Conservation (phyloP, 225 moss, liverwort and hornwort species). For the Antitrichia curtipendula region DNA sequence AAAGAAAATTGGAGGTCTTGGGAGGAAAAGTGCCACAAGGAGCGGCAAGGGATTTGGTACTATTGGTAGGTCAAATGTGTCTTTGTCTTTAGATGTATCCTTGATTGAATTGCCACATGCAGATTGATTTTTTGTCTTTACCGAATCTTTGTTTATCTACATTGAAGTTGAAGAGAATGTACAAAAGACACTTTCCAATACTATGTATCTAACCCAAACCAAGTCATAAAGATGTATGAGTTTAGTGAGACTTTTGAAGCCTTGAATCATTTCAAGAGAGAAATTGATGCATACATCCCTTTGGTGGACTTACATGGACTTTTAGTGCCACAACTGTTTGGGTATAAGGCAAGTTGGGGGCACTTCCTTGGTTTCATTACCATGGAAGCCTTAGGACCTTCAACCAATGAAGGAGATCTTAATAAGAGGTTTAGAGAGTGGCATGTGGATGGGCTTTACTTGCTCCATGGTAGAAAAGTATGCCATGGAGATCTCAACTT, state of each 20-base stretch:
- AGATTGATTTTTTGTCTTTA: background rate
- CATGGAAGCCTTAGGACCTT: background rate
- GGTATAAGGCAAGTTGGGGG: background rate
- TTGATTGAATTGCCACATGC: background rate
- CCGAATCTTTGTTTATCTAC: background rate
- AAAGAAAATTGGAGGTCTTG: background rate
- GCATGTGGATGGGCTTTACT: background rate
- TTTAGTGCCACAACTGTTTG: background rate
- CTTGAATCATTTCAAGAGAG: too few relatives aligned
- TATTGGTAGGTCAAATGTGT: background rate
- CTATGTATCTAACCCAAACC: background rate
- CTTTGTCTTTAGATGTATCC: background rate
- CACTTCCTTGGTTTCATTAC: background rate
- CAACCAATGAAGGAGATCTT: too few relatives aligned
- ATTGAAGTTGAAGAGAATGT: background rate
- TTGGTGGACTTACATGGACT: background rate
- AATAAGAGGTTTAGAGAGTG: background rate
- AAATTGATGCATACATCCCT: too few relatives aligned
- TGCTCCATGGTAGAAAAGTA: background rate
- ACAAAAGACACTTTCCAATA: too few relatives aligned
- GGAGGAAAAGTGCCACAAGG: background rate
- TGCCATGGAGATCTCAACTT: background rate
- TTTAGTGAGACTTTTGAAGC: too few relatives aligned
- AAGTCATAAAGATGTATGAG: too few relatives aligned
- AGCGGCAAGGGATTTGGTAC: too few relatives aligned